A percentile compares a stretch with the other conserved stretches of the same genome.
These are phyloP conservation scores for Neurospora sp. DNA, from an alignment of 495 filamentous ascomycete species.

Conservation along the genomic window DNA sequence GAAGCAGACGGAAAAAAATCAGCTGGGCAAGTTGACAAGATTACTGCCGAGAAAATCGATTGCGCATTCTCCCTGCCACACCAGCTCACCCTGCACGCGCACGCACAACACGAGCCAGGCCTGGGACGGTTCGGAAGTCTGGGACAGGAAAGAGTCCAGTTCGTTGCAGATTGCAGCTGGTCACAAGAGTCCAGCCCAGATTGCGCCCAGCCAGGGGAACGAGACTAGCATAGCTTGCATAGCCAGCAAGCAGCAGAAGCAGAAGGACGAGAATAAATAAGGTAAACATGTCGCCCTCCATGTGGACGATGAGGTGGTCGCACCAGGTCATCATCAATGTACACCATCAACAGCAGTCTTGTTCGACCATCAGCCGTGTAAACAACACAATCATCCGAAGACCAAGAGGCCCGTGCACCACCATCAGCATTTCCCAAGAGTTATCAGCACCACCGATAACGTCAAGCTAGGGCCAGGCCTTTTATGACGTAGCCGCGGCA, in stretches of 20 bases:
- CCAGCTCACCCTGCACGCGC: not conserved
- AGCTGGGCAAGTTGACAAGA: not conserved
- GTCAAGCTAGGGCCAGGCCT: conserved; percentile 22
- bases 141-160: not conserved
- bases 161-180: not conserved
- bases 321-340: not conserved
- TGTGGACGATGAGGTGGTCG: not conserved
- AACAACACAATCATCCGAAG: not conserved
- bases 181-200: not conserved
- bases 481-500: conserved; percentile 17
- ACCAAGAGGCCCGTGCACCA: not conserved
- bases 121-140: not conserved
- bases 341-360: not conserved
- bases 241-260: not conserved
- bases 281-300: not conserved
- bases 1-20: not conserved
- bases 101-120: not conserved
- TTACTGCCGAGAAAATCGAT: not conserved
- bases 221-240: not conserved
- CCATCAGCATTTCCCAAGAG: not conserved
- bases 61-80: not conserved
- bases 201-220: not conserved
- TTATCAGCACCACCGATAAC: not conserved
- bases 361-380: not conserved
- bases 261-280: not conserved